These are phyloP conservation scores for Xanthoconium stramineum DNA, from an alignment of 768 basidiomycete genomes.

Conservation along the genomic window DNA sequence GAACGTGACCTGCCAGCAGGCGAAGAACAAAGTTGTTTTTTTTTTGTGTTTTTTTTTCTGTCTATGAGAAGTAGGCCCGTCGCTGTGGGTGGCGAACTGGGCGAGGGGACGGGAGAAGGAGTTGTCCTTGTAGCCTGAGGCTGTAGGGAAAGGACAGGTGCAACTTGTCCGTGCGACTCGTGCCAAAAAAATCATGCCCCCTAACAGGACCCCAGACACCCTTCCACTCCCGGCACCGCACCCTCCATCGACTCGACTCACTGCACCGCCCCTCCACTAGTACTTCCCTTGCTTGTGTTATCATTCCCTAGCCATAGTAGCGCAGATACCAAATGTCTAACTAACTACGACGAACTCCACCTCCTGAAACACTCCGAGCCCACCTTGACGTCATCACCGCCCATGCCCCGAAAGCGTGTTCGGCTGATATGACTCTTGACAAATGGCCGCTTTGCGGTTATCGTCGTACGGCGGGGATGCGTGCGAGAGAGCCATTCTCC, in stretches of 20 bases:
- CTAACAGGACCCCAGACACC: constrained; percentile 27
- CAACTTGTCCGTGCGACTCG: constrained; percentile 31
- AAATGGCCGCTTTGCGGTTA: not conserved
- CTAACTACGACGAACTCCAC: not conserved
- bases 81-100: constrained; percentile 37
- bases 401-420: constrained; percentile 6
- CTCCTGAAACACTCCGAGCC: not conserved
- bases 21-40: constrained; percentile 55
- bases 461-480: no score
- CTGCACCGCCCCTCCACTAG: not conserved
- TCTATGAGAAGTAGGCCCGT: constrained; percentile 40
- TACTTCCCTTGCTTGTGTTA: no score
- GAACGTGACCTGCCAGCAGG: constrained; percentile 92
- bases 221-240: constrained; percentile 15
- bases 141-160: constrained; percentile 38
- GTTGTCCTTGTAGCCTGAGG: constrained; percentile 38
- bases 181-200: constrained; percentile 30
- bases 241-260: not conserved
- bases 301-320: no score
- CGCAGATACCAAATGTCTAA: no score
- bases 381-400: constrained; percentile 7
- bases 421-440: no score
- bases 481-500: no score
- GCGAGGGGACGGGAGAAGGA: constrained; percentile 10
- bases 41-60: constrained; percentile 30